Conservation (phyloP, 225 moss, liverwort and hornwort species). For the Asterella californica region DNA sequence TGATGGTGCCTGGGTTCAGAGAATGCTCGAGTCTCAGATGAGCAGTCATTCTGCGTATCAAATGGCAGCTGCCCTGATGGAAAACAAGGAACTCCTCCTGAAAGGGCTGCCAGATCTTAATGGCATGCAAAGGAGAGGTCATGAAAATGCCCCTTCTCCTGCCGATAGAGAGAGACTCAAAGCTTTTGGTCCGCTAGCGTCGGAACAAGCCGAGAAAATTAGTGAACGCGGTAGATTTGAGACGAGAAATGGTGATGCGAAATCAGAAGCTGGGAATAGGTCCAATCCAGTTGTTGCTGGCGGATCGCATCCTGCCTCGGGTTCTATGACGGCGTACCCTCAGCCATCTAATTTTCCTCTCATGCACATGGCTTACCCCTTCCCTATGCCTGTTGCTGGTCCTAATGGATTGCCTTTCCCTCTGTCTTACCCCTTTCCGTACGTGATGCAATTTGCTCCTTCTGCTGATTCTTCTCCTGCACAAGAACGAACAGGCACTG, state of each 20-base stretch:
- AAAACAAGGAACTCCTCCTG: slow-evolving; percentile 27
- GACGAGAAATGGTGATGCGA: not conserved
- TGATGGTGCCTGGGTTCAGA: slow-evolving; percentile 54
- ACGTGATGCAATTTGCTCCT: slow-evolving; percentile 61
- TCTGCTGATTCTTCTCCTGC: slow-evolving; percentile 37
- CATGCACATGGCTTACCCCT: slow-evolving; percentile 59
- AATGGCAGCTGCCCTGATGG: slow-evolving; percentile 34
- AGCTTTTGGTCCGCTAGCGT: not conserved
- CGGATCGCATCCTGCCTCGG: slow-evolving; percentile 8
- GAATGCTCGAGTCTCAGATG: slow-evolving; percentile 52
- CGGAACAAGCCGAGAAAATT: slow-evolving; percentile 2
- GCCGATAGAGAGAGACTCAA: slow-evolving; percentile 1
- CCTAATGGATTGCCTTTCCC: slow-evolving; percentile 49
- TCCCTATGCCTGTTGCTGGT: slow-evolving; percentile 46
- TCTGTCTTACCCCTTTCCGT: slow-evolving; percentile 67
- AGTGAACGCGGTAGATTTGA: slow-evolving; percentile 21
- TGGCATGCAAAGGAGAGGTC: slow-evolving; percentile 15
- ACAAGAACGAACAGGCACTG: slow-evolving; percentile 38
- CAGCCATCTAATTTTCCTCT: slow-evolving; percentile 43
- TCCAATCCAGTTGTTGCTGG: slow-evolving; percentile 26
- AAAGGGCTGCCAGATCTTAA: slow-evolving; percentile 29
- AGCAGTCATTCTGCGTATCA: slow-evolving; percentile 26
- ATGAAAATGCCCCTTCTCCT: not conserved
- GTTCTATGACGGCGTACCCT: slow-evolving; percentile 43
- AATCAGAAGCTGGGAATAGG: slow-evolving; percentile 7